Evolutionary conservation across 805 yeast species (phyloP).

Genomic region (Saturnispora mendoncae): DNA sequence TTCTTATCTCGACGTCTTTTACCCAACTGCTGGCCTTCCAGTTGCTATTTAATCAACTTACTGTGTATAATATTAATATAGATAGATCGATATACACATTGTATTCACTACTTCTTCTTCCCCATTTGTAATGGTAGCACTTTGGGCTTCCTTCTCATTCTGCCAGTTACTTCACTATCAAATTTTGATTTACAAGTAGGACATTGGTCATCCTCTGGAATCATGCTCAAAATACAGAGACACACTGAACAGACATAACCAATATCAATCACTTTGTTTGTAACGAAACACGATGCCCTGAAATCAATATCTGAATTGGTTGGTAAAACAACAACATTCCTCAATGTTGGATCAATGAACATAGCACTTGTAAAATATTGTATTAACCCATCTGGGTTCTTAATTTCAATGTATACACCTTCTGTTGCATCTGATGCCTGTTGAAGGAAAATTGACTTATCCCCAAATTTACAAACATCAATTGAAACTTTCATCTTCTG

Average conservation of each 20-base stretch:
- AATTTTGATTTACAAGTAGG: constrained; percentile 82
- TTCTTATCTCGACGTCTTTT: constrained; percentile 43
- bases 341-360: constrained; percentile 75
- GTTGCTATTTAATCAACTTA: background rate
- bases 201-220: constrained; percentile 62
- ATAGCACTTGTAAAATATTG: constrained; percentile 79
- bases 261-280: constrained; percentile 83
- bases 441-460: constrained; percentile 73
- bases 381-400: constrained; percentile 64
- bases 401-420: constrained; percentile 72
- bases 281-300: constrained; percentile 86
- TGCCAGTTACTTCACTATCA: constrained; percentile 52
- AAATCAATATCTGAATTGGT: constrained; percentile 83
- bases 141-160: constrained; percentile 49
- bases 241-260: constrained; percentile 96
- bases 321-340: constrained; percentile 72
- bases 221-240: constrained; percentile 62
- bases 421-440: constrained; percentile 94
- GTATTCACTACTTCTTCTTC: constrained; percentile 16
- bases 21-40: constrained; percentile 29
- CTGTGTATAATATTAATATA: too few relatives aligned
- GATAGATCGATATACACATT: background rate
- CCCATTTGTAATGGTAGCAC: constrained; percentile 26
- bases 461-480: constrained; percentile 78
- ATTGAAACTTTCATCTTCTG: constrained; percentile 85